These are phyloP conservation scores for Chalciporus sp. DNA, from an alignment of 1,284 basidiomycete species.

Conservation along the genomic window DNA sequence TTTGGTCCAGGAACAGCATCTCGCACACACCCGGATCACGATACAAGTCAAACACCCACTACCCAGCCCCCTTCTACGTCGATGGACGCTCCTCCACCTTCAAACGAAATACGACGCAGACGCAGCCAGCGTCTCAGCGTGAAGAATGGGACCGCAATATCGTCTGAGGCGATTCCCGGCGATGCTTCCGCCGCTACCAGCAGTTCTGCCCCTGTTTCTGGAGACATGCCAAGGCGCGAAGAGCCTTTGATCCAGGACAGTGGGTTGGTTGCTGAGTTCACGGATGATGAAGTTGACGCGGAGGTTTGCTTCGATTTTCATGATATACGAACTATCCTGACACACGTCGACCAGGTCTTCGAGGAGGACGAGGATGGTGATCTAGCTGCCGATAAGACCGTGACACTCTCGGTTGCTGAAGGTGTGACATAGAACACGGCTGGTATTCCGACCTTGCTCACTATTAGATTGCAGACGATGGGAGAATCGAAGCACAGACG, in stretches of 20 bases:
- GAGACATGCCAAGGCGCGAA: slow-evolving; percentile 34
- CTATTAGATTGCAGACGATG: slow-evolving; percentile 63
- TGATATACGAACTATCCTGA: slow-evolving; percentile 1
- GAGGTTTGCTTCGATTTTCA: slow-evolving; percentile 42
- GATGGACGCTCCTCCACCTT: slow-evolving; percentile 31
- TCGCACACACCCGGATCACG: slow-evolving; percentile 25
- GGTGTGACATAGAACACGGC: slow-evolving; percentile 47
- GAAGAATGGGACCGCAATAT: slow-evolving; percentile 47
- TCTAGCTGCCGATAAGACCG: slow-evolving; percentile 75
- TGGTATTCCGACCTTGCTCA: slow-evolving; percentile 12
- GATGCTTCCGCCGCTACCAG: slow-evolving; percentile 27
- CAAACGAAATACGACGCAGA: slow-evolving; percentile 56
- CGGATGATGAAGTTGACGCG: slow-evolving; percentile 81
- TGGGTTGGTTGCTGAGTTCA: slow-evolving; percentile 68
- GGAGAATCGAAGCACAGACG: slow-evolving; percentile 92
- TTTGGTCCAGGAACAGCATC: slow-evolving; percentile 48
- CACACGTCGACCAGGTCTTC: slow-evolving; percentile 49
- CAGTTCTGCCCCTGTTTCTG: slow-evolving; percentile 18
- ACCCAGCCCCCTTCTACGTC: slow-evolving; percentile 29
- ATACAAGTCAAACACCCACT: slow-evolving; percentile 27
- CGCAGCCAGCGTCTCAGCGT: slow-evolving; percentile 85
- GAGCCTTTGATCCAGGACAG: slow-evolving; percentile 64
- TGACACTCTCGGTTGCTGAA: slow-evolving; percentile 81
- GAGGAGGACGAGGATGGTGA: slow-evolving; percentile 76
- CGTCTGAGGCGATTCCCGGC: slow-evolving; percentile 22